Base-by-base conservation (phyloP, 306 rosid species). In the Castanospermum australe region DNA sequence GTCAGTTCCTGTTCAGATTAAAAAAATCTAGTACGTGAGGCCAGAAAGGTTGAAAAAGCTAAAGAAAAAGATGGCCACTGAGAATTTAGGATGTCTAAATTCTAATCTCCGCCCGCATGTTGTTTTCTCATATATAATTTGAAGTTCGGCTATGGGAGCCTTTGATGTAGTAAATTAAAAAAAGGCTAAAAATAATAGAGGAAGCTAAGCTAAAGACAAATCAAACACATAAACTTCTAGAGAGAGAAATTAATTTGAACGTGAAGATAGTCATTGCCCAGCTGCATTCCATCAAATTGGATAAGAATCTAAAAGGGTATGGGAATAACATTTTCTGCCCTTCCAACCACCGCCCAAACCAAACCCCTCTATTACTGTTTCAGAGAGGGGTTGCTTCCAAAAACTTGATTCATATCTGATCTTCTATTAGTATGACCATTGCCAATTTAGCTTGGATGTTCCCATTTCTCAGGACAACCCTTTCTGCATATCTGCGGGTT, bases 341-440 rank as follows among this genome's bases (percentile, higher is more conserved):
- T 75, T 85, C 76, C 87, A 91, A 91, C 94, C 91, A 90, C 95
- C 84, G 86, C 86, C 95, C 93, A 91, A 87, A 81, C 79, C 90
- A 93, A 84, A 84, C 68, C 84, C 86, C 73, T 82, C 71, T 84
- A 90, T 84, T 62, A 62, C 51, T 79, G 56, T 69, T 45, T 56
- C 55, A 59, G 67, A 77, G 73, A 76, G 67, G 81, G 82, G 80
- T 81, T 78, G 85, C 71, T 60, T 74, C 84, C 61, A 76, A 61
- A 61, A 77, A 81, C 67, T 82, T 84, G 83, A 65, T 82, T 67
- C 69, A 33, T 64, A 66, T 62, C 77, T 63, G 12, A 32, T 74
- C 75, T 50, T 28, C 8, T 30, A 66, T 61, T 75, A 39, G 55
- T 30, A 51, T 70, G 67, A 78, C 67, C 89, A 85, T 78, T 73